Evolutionary conservation across 148 eudicot species (phyloP).

Genomic region (Fagopyrum tataricum): DNA sequence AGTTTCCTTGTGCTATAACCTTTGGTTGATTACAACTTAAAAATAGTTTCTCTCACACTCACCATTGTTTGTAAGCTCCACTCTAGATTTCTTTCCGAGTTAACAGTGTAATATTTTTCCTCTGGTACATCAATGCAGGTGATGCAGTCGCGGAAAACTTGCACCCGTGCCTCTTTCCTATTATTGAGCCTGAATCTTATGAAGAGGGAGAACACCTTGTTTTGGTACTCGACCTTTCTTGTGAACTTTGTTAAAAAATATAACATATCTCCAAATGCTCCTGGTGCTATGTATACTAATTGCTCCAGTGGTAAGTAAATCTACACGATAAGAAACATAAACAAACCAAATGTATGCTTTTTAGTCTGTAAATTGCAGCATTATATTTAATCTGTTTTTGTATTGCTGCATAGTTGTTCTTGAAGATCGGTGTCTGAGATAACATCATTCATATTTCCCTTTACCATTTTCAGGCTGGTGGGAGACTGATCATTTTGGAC

Average conservation of each 20-base stretch:
- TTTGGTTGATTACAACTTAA: not conserved
- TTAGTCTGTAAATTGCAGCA: no score
- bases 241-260: not conserved
- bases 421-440: not conserved
- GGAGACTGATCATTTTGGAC: conserved; percentile 82
- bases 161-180: conserved; percentile 98
- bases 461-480: conserved; percentile 57
- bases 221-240: conserved; percentile 41
- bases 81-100: not conserved
- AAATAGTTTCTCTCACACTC: not conserved
- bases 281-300: not conserved
- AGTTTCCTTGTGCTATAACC: not conserved
- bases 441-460: not conserved
- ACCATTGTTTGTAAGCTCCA: not conserved
- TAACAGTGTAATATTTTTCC: not conserved
- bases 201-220: conserved; percentile 99
- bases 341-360: no score
- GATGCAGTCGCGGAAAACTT: conserved; percentile 84
- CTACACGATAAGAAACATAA: no score
- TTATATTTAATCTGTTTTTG: no score
- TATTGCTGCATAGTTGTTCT: no score
- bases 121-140: conserved; percentile 43
- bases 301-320: no score
- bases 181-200: conserved; percentile 97
- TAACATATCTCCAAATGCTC: not conserved